phyloP scores from a whole-genome alignment of 768 basidiomycete species.

The Xerocomus brunneocitrinus region DNA sequence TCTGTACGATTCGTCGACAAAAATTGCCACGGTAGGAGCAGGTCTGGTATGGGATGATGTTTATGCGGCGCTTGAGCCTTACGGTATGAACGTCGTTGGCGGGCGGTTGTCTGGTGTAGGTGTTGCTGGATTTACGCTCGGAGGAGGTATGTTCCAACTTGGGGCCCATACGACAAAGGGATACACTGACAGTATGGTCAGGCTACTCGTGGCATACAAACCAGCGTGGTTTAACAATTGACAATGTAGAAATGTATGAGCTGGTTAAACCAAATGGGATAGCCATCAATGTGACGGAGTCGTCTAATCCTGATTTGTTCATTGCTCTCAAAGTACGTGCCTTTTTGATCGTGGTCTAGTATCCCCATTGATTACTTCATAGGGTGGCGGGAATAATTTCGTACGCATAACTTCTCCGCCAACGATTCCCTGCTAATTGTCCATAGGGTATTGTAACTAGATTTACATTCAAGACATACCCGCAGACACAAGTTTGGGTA shows the following conservation, averaged over 20 bases:
- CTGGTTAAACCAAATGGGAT: slow-evolving; percentile 46
- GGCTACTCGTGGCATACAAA: slow-evolving; percentile 63
- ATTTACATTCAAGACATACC: no score
- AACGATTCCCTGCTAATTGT: no score
- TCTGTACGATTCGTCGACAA: slow-evolving; percentile 33
- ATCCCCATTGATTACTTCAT: not conserved
- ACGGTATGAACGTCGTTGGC: slow-evolving; percentile 50
- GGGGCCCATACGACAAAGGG: not conserved
- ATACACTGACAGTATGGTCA: not conserved
- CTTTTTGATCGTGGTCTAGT: not conserved
- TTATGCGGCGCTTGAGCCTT: slow-evolving; percentile 32
- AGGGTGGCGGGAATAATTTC: not conserved
- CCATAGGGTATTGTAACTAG: no score
- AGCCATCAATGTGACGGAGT: slow-evolving; percentile 21
- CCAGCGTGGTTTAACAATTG: slow-evolving; percentile 22
- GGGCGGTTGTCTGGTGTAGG: slow-evolving; percentile 45
- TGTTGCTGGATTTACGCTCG: slow-evolving; percentile 35
- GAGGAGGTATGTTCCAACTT: slow-evolving; percentile 38
- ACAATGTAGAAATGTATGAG: slow-evolving; percentile 49
- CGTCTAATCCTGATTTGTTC: slow-evolving; percentile 18
- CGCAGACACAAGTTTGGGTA: no score
- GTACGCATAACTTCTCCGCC: not conserved
- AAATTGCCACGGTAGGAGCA: slow-evolving; percentile 37
- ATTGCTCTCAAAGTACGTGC: slow-evolving; percentile 30
- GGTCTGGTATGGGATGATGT: slow-evolving; percentile 32